These are phyloP conservation scores for Aureococcus anophagefferens DNA, from an alignment of 108 stramenopile species.

Conservation along the genomic window DNA sequence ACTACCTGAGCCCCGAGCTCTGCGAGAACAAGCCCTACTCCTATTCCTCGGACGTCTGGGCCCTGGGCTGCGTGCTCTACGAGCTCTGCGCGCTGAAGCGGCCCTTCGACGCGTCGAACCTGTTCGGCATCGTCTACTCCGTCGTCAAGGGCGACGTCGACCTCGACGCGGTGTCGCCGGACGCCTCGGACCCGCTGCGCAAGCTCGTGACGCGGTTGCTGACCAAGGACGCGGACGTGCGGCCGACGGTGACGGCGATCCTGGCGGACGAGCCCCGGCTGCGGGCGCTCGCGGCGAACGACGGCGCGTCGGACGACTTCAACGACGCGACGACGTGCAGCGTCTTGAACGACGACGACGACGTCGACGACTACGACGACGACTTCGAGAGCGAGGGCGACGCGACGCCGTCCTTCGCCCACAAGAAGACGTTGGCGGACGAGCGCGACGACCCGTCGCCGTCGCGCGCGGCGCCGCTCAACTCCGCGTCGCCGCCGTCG, in stretches of 20 bases:
- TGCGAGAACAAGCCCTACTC: constrained; percentile 15
- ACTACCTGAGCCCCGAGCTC: constrained; percentile 28
- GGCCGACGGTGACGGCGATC: not conserved
- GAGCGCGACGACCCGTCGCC: not conserved
- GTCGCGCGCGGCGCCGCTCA: not conserved
- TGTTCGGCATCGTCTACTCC: not conserved
- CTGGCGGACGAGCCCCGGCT: not conserved
- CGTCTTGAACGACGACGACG: no score
- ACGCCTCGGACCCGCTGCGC: not conserved
- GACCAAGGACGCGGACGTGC: not conserved
- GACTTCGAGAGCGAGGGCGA: not conserved
- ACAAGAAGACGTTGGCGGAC: no score
- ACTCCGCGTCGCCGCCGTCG: not conserved
- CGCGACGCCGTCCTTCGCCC: not conserved
- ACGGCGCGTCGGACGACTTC: not conserved
- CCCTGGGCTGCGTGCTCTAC: constrained; percentile 35
- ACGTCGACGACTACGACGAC: not conserved
- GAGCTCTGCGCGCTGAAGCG: constrained; percentile 28
- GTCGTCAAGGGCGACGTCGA: not conserved
- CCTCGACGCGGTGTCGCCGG: not conserved
- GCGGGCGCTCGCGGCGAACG: not conserved
- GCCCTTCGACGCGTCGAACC: constrained; percentile 16
- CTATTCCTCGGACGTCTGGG: constrained; percentile 26
- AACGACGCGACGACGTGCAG: no score
- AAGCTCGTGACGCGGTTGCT: not conserved